phyloP scores from a whole-genome alignment of 768 basidiomycete species.

The Lyophyllum semitale region DNA sequence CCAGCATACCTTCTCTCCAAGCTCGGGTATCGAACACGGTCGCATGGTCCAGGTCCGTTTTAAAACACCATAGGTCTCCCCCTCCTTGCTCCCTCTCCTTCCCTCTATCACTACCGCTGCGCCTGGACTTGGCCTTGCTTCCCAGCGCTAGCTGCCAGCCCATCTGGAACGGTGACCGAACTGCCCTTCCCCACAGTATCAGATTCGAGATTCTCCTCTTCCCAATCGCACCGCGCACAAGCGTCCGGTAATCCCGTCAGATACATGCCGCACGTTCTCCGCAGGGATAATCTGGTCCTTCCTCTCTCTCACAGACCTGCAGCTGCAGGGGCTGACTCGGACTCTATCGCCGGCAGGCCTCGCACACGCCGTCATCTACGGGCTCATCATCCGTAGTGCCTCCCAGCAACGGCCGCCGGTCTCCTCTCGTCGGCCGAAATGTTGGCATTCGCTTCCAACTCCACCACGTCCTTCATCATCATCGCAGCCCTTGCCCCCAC shows the following conservation, averaged over 20 bases:
- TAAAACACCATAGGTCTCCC: conserved; percentile 33
- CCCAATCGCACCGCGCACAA: conserved; percentile 19
- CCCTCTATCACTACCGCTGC: not conserved
- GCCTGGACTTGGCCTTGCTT: not conserved
- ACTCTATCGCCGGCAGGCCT: no score
- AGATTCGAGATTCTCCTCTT: not conserved
- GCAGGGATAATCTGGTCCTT: conserved; percentile 43
- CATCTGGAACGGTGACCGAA: not conserved
- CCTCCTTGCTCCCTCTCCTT: not conserved
- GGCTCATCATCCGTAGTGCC: no score
- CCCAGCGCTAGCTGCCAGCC: not conserved
- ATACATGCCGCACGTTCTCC: conserved; percentile 34
- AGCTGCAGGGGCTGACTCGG: no score
- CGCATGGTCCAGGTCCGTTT: conserved; percentile 40
- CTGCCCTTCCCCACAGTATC: not conserved
- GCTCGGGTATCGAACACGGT: conserved; percentile 38
- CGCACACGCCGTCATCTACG: no score
- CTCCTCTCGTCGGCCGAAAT: no score
- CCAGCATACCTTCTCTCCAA: conserved; percentile 27
- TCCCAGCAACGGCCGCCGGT: no score
- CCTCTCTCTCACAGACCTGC: no score
- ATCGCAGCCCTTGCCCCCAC: no score
- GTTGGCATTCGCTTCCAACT: no score
- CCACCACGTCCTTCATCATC: no score
- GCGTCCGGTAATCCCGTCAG: conserved; percentile 31